Evolutionary conservation across 2,329 filamentous ascomycete species (phyloP).

Genomic region (Colletotrichum musicola): DNA sequence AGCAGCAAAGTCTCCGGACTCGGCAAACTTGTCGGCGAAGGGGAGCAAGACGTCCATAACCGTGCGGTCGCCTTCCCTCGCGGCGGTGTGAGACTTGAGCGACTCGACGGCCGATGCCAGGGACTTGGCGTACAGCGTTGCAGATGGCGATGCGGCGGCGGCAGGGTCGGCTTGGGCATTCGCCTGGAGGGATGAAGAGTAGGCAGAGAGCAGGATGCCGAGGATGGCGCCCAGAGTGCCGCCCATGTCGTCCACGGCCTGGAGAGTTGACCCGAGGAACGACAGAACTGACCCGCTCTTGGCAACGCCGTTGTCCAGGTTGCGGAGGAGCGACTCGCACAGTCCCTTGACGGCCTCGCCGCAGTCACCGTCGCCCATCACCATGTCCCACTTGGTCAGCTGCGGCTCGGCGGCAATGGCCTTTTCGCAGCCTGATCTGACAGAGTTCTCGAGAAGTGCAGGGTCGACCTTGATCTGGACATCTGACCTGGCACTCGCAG

Average conservation of each 20-base stretch:
- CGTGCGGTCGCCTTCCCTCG: constrained; percentile 45
- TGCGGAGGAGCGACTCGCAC: constrained; percentile 44
- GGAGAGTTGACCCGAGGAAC: constrained; percentile 46
- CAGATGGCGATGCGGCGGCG: constrained; percentile 2
- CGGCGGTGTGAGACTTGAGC: constrained; percentile 45
- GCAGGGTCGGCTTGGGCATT: neutral
- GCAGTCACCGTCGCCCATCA: constrained; percentile 50
- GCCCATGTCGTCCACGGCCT: constrained; percentile 53
- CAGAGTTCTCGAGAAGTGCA: constrained; percentile 42
- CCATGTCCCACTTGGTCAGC: constrained; percentile 50
- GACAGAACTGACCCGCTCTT: constrained; percentile 48
- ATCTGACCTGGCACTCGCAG: neutral
- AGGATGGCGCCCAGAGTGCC: constrained; percentile 51
- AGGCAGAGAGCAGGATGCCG: constrained; percentile 47
- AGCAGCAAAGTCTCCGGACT: constrained; percentile 34
- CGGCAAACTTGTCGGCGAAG: constrained; percentile 40
- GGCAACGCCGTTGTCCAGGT: constrained; percentile 46
- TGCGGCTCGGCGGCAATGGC: constrained; percentile 50
- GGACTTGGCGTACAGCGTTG: constrained; percentile 40
- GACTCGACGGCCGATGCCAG: constrained; percentile 42
- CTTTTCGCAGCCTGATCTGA: constrained; percentile 48
- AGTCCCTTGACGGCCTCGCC: constrained; percentile 49
- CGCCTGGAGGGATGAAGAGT: constrained; percentile 40
- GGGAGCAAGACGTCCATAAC: constrained; percentile 43
- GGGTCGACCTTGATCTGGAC: constrained; percentile 44